Conservation (phyloP, 2,329 filamentous ascomycete genomes). For the Pseudocercospora macadamiae region DNA sequence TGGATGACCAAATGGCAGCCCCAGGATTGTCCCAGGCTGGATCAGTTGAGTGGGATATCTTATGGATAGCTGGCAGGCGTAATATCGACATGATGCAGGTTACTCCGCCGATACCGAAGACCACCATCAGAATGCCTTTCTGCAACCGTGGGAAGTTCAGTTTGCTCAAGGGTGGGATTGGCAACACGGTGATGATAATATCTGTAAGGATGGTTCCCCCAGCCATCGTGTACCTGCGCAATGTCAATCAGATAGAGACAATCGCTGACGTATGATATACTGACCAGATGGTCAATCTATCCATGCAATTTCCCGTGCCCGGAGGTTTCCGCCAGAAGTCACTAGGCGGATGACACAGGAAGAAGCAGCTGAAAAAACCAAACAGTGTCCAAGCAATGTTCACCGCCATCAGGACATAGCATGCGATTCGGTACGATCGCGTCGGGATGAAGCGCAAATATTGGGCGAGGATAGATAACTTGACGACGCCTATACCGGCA, state of each 20-base stretch:
- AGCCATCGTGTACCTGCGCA: conserved; percentile 29
- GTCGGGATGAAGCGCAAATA: conserved; percentile 29
- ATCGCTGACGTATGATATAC: not conserved
- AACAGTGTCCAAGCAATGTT: conserved; percentile 30
- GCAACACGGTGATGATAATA: conserved; percentile 34
- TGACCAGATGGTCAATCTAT: conserved; percentile 32
- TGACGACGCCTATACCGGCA: conserved; percentile 20
- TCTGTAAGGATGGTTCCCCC: conserved; percentile 37
- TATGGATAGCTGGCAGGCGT: conserved; percentile 27
- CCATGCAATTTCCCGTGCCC: conserved; percentile 25
- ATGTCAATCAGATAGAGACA: not conserved
- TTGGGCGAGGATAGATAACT: conserved; percentile 28
- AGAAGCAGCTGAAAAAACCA: conserved; percentile 32
- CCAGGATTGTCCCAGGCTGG: conserved; percentile 27
- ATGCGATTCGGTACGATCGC: conserved; percentile 17
- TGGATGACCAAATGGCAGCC: conserved; percentile 24
- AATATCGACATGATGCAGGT: conserved; percentile 27
- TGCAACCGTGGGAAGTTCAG: conserved; percentile 33
- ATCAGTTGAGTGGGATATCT: conserved; percentile 25
- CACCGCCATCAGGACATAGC: conserved; percentile 29
- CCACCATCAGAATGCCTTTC: conserved; percentile 33
- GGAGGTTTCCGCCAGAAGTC: conserved; percentile 32
- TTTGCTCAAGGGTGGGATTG: conserved; percentile 34
- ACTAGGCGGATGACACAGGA: conserved; percentile 34
- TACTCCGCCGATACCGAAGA: conserved; percentile 39